phyloP scores from a whole-genome alignment of 768 basidiomycete genomes.

The Rhizopogon sp. region DNA sequence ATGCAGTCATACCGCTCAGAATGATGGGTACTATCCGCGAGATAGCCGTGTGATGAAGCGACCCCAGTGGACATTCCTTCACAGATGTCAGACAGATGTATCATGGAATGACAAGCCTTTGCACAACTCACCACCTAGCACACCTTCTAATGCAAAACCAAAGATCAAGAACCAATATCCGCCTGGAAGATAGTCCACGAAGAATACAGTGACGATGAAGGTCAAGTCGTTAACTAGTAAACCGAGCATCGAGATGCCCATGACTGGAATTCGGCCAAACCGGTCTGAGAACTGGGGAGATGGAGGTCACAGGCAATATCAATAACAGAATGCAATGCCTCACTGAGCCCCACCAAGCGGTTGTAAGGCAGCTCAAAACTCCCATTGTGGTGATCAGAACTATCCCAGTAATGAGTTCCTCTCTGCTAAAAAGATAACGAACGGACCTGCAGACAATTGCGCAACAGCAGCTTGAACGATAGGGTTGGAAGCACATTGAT shows the following conservation, averaged over 20 bases:
- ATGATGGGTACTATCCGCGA: conserved; percentile 61
- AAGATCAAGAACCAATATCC: conserved; percentile 81
- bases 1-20: conserved; percentile 39
- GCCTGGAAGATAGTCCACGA: conserved; percentile 59
- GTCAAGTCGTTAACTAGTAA: conserved; percentile 57
- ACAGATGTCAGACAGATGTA: conserved; percentile 3
- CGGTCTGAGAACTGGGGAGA: conserved; percentile 64
- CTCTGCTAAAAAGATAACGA: neutral
- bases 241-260: conserved; percentile 60
- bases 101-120: neutral
- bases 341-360: conserved; percentile 84
- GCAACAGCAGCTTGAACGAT: conserved; percentile 71
- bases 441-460: conserved; percentile 55
- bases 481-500: conserved; percentile 59
- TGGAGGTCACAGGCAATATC: neutral
- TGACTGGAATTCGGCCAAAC: conserved; percentile 59
- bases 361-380: conserved; percentile 70
- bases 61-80: conserved; percentile 43
- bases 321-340: conserved; percentile 22
- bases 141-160: conserved; percentile 62
- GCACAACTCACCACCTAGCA: conserved; percentile 56
- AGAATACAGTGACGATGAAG: conserved; percentile 62
- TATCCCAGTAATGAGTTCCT: neutral
- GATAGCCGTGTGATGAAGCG: conserved; percentile 59
- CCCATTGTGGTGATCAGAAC: conserved; percentile 47